These are phyloP conservation scores for Talaromyces adpressus DNA, from an alignment of 495 filamentous ascomycete species.

Conservation along the genomic window DNA sequence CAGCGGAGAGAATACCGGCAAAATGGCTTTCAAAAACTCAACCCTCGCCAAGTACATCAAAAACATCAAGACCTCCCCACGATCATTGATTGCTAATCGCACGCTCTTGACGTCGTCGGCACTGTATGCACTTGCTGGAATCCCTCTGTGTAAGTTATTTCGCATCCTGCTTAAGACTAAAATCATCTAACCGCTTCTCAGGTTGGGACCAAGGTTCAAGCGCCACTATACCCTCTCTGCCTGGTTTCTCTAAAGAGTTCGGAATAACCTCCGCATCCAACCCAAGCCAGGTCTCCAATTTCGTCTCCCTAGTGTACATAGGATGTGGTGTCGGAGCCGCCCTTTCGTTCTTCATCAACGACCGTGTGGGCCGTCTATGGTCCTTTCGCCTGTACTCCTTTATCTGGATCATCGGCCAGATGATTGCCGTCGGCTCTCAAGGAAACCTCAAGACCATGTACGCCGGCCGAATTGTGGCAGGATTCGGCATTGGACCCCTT, in stretches of 20 bases:
- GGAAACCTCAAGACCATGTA: constrained; percentile 7
- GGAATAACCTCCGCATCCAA: constrained; percentile 10
- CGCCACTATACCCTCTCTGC: constrained; percentile 10
- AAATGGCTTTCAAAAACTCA: constrained; percentile 5
- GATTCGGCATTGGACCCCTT: constrained; percentile 12
- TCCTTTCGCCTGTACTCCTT: constrained; percentile 12
- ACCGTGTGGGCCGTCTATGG: constrained; percentile 13
- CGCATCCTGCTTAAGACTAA: neutral
- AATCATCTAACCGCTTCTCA: neutral
- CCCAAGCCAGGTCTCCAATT: constrained; percentile 9
- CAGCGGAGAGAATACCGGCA: neutral
- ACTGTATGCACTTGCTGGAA: constrained; percentile 12
- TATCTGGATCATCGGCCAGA: constrained; percentile 11
- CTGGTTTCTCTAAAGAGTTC: constrained; percentile 13
- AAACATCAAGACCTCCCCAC: constrained; percentile 4
- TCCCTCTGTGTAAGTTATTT: constrained; percentile 13
- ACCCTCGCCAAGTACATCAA: constrained; percentile 3
- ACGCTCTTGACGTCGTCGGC: constrained; percentile 9
- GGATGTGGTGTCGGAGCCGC: constrained; percentile 13
- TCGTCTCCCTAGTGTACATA: constrained; percentile 17
- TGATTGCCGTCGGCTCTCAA: constrained; percentile 9
- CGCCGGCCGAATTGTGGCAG: constrained; percentile 13
- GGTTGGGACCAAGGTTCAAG: constrained; percentile 16
- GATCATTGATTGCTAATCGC: constrained; percentile 7
- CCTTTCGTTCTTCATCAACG: constrained; percentile 16